Conservation (phyloP, 345 rosid species). For the Cardiospermum halicacabum region DNA sequence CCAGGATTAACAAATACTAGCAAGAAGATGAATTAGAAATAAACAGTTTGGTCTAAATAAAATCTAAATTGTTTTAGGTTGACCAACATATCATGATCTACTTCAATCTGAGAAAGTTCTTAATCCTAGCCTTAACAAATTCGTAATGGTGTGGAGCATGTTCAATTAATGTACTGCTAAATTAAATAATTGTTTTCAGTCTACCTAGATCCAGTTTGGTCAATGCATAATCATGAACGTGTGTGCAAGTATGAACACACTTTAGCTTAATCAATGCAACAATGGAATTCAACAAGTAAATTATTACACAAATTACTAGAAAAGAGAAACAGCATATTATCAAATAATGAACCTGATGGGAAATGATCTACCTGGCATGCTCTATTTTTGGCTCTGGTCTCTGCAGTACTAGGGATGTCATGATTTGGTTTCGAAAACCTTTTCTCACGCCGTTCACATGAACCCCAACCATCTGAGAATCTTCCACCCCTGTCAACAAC, state of each 20-base stretch:
- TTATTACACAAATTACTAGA: conserved; percentile 2
- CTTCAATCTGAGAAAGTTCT: neutral
- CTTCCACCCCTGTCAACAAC: conserved; percentile 56
- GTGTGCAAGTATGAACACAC: neutral
- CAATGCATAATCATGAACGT: neutral
- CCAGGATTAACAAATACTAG: neutral
- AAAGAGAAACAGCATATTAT: conserved; percentile 3
- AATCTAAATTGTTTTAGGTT: neutral
- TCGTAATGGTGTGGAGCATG: neutral
- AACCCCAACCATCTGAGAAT: conserved; percentile 96
- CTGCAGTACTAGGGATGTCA: conserved; percentile 89
- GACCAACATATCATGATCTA: neutral
- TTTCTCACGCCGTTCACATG: conserved; percentile 88
- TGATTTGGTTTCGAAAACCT: conserved; percentile 81
- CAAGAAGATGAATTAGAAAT: neutral
- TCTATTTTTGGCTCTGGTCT: conserved; percentile 90
- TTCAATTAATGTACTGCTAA: neutral
- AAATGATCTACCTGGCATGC: conserved; percentile 73
- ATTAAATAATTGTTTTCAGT: conserved; percentile 6
- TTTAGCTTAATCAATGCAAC: neutral
- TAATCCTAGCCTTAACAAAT: neutral
- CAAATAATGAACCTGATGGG: neutral
- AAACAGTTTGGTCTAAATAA: neutral
- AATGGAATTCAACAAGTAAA: conserved; percentile 3
- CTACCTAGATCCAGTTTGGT: conserved; percentile 12